A percentile compares a stretch with the other conserved stretches of the same genome.
Conservation (phyloP, 305 asterid species). For the Andrographis paniculata region DNA sequence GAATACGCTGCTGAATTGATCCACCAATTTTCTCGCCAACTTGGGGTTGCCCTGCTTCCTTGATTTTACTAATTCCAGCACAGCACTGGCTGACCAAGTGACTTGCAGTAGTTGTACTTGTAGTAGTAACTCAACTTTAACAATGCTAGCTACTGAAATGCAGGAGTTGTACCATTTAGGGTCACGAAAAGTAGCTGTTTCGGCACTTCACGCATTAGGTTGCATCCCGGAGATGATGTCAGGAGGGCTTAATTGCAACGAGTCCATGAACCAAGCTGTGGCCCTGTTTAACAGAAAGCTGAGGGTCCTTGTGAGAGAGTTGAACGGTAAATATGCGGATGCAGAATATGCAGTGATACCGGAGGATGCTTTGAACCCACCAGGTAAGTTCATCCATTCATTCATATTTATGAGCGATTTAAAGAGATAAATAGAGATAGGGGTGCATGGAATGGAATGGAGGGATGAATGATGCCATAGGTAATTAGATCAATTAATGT, state of each 20-base stretch:
- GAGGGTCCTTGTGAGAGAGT: slow-evolving; percentile 15
- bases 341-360: slow-evolving; percentile 21
- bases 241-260: slow-evolving; percentile 22
- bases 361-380: slow-evolving; percentile 14
- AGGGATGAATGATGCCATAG: background rate
- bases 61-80: background rate
- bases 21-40: slow-evolving; percentile 28
- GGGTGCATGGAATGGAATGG: no score
- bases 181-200: slow-evolving; percentile 32
- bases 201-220: slow-evolving; percentile 33
- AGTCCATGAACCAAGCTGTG: slow-evolving; percentile 21
- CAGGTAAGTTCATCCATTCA: no score
- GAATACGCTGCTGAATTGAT: slow-evolving; percentile 26
- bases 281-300: slow-evolving; percentile 29
- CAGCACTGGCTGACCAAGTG: no score
- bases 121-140: background rate
- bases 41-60: slow-evolving; percentile 20
- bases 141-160: no score
- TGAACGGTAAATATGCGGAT: slow-evolving; percentile 14
- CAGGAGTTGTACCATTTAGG: slow-evolving; percentile 34
- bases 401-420: no score
- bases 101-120: background rate
- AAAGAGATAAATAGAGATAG: no score
- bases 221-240: slow-evolving; percentile 24
- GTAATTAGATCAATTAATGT: no score